Conservation (phyloP, 257 asterid species). For the Thymus mandschuricus region DNA sequence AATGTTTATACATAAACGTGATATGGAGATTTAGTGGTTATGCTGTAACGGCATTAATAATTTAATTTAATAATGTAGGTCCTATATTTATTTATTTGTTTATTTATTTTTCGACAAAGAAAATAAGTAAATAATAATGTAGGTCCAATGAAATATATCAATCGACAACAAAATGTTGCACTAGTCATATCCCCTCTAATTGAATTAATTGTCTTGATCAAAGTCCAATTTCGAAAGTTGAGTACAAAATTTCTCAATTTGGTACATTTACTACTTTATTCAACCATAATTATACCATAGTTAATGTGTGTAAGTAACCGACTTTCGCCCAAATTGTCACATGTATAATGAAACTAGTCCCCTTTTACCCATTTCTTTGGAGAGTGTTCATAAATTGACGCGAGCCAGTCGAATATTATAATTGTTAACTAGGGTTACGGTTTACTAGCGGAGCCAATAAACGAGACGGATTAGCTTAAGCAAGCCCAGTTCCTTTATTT, state of each 20-base stretch:
- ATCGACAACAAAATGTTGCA: neutral
- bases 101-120: too few relatives aligned
- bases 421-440: too few relatives aligned
- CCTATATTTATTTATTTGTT: too few relatives aligned
- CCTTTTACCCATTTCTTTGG: neutral
- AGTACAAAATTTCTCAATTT: neutral
- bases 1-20: neutral
- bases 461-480: too few relatives aligned
- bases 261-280: too few relatives aligned
- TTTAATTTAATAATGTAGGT: too few relatives aligned
- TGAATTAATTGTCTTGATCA: neutral
- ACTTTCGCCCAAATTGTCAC: neutral
- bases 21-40: constrained; percentile 17
- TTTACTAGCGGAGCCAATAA: too few relatives aligned
- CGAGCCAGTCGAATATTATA: too few relatives aligned
- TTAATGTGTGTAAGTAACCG: neutral
- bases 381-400: too few relatives aligned
- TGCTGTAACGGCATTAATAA: neutral
- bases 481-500: too few relatives aligned
- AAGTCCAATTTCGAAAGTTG: neutral
- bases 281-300: too few relatives aligned
- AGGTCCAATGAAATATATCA: constrained; percentile 15
- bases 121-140: neutral
- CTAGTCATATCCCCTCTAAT: neutral
- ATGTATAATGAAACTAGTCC: neutral